Conservation (phyloP, 768 basidiomycete species). For the Nidularia sp. region DNA sequence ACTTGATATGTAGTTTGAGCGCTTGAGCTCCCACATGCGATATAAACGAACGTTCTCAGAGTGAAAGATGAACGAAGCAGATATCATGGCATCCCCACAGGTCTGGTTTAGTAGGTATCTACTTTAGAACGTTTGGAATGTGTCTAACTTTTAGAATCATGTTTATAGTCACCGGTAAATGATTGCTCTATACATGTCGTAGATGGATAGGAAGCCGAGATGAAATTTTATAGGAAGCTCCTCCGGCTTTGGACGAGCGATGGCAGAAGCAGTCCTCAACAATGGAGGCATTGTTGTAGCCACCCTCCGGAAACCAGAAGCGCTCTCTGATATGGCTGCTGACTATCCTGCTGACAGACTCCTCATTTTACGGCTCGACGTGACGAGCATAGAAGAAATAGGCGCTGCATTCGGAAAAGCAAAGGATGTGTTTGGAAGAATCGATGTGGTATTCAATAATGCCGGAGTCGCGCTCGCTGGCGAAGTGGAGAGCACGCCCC, state of each 20-base stretch:
- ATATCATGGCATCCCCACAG: neutral
- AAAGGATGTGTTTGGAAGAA: constrained; percentile 24
- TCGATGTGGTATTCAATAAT: constrained; percentile 40
- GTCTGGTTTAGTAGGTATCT: neutral
- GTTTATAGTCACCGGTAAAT: neutral
- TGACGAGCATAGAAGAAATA: constrained; percentile 24
- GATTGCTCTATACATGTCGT: neutral
- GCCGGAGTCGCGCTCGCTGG: constrained; percentile 26
- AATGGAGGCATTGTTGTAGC: constrained; percentile 36
- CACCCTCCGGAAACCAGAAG: constrained; percentile 28
- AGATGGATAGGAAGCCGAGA: neutral
- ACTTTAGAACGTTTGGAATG: neutral
- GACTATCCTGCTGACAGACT: constrained; percentile 24
- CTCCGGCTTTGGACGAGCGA: constrained; percentile 32
- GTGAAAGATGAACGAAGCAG: too few species aligned
- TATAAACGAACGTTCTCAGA: too few species aligned
- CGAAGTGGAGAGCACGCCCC: constrained; percentile 33
- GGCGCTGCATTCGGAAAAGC: constrained; percentile 23
- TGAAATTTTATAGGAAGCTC: constrained; percentile 7
- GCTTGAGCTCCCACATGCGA: too few species aligned
- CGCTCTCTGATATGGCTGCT: constrained; percentile 20
- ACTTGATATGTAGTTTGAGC: too few species aligned
- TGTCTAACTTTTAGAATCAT: neutral
- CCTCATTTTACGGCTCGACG: constrained; percentile 30
- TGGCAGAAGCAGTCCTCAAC: constrained; percentile 27